phyloP scores from a whole-genome alignment of 768 basidiomycete genomes.

The Rubroboletus pulcherrimus region DNA sequence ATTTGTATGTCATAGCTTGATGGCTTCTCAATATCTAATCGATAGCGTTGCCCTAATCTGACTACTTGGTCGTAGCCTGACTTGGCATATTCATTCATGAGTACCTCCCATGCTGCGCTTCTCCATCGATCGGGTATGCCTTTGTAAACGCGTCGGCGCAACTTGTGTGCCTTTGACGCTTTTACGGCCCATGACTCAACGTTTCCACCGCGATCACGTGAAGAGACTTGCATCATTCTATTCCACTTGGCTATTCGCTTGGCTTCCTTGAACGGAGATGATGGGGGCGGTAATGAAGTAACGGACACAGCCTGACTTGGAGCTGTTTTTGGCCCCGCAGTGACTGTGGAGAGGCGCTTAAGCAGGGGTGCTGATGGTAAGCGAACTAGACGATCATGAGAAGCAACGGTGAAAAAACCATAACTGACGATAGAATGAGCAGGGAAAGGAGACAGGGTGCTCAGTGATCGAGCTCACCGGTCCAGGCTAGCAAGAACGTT shows the following conservation, averaged over 20 bases:
- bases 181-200: constrained; percentile 68
- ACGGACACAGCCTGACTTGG: constrained; percentile 46
- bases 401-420: constrained; percentile 80
- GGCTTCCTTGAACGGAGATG: constrained; percentile 55
- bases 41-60: constrained; percentile 47
- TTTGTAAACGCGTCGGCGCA: constrained; percentile 80
- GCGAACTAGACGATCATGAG: constrained; percentile 80
- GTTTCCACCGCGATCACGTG: constrained; percentile 75
- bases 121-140: constrained; percentile 98
- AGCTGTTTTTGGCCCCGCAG: constrained; percentile 44
- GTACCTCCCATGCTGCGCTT: constrained; percentile 82
- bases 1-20: constrained; percentile 95
- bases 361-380: constrained; percentile 59
- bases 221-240: constrained; percentile 75
- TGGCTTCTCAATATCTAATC: constrained; percentile 67
- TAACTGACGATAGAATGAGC: constrained; percentile 52
- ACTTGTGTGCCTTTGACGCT: constrained; percentile 60
- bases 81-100: constrained; percentile 57
- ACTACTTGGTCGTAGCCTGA: constrained; percentile 44
- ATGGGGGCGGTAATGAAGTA: constrained; percentile 45
- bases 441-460: constrained; percentile 1
- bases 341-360: constrained; percentile 51
- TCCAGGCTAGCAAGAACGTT: constrained; percentile 75
- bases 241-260: constrained; percentile 89
- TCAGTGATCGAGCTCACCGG: constrained; percentile 51